Percentiles rank a stretch among this genome's conserved stretches.
These are phyloP conservation scores for Xylariales sp. DNA, from an alignment of 2,329 filamentous ascomycete species.

Conservation along the genomic window DNA sequence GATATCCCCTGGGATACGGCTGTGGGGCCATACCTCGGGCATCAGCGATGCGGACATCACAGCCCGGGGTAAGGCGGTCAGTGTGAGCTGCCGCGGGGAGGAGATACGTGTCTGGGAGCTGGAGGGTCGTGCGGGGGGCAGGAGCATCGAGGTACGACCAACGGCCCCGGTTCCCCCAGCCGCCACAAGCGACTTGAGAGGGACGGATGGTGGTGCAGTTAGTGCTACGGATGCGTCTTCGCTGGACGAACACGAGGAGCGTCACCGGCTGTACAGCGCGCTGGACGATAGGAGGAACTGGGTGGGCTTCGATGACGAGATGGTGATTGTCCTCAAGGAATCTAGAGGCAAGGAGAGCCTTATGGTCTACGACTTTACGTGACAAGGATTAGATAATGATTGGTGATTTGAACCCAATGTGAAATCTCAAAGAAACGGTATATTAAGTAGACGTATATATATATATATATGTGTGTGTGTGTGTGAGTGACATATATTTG, in stretches of 20 bases:
- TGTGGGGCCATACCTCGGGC: conserved; percentile 90
- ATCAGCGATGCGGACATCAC: conserved; percentile 84
- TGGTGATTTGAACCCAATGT: no score
- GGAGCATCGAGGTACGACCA: conserved; percentile 48
- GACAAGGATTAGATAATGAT: no score
- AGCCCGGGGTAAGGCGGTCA: conserved; percentile 80
- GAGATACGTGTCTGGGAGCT: conserved; percentile 87
- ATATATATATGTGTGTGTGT: no score
- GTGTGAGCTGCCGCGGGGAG: conserved; percentile 75
- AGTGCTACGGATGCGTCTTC: conserved; percentile 29
- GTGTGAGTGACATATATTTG: no score
- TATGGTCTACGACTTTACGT: conserved; percentile 85
- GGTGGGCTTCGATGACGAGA: conserved; percentile 88
- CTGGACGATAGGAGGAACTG: conserved; percentile 53
- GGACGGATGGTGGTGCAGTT: no score
- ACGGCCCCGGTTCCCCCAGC: conserved; percentile 20
- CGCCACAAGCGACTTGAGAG: no score
- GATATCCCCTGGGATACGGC: conserved; percentile 67
- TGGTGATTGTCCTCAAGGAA: conserved; percentile 81
- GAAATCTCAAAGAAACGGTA: no score
- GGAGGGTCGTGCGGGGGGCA: conserved; percentile 59
- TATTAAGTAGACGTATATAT: no score
- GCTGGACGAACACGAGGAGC: conserved; percentile 2
- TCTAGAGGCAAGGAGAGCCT: conserved; percentile 66
- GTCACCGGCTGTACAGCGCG: conserved; percentile 8